Conservation (phyloP, 192 early-diverging fungal species). For the Dimargaris xerosporica region DNA sequence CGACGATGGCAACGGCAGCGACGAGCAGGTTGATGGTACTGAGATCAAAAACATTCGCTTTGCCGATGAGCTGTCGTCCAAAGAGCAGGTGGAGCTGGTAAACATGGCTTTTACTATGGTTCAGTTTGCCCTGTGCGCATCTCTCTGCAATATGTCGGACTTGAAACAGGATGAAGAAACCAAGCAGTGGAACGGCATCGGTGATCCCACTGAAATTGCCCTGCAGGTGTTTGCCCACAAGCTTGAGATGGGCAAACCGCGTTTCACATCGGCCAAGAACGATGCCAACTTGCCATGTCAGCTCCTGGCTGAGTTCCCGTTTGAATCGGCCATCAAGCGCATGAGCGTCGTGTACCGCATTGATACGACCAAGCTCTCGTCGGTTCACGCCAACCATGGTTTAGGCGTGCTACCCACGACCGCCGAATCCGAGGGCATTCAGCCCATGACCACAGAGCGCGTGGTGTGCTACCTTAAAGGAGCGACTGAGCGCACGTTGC, state of each 20-base stretch:
- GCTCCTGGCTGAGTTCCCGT: conserved; percentile 46
- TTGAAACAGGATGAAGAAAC: conserved; percentile 38
- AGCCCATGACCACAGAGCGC: conserved; percentile 14
- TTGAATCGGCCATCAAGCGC: conserved; percentile 67
- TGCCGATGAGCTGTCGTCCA: conserved; percentile 8
- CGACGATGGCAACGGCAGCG: conserved; percentile 13
- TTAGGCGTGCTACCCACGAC: not conserved
- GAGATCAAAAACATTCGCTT: not conserved
- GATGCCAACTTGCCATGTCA: conserved; percentile 26
- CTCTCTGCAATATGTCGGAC: conserved; percentile 77
- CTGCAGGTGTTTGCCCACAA: conserved; percentile 76
- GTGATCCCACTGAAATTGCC: conserved; percentile 90
- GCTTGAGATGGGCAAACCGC: conserved; percentile 54
- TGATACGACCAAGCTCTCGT: not conserved
- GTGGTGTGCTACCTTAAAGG: conserved; percentile 67
- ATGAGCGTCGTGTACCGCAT: conserved; percentile 65
- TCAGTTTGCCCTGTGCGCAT: conserved; percentile 36
- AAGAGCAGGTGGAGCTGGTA: conserved; percentile 21
- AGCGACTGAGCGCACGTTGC: conserved; percentile 77
- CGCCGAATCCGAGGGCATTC: conserved; percentile 6
- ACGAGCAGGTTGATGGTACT: not conserved
- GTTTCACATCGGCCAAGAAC: conserved; percentile 27
- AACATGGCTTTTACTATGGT: conserved; percentile 30
- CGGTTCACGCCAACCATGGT: not conserved
- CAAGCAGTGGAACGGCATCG: conserved; percentile 56